These are phyloP conservation scores for Pseudogymnoascus sp. DNA, from an alignment of 2,329 filamentous ascomycete genomes.

Conservation along the genomic window DNA sequence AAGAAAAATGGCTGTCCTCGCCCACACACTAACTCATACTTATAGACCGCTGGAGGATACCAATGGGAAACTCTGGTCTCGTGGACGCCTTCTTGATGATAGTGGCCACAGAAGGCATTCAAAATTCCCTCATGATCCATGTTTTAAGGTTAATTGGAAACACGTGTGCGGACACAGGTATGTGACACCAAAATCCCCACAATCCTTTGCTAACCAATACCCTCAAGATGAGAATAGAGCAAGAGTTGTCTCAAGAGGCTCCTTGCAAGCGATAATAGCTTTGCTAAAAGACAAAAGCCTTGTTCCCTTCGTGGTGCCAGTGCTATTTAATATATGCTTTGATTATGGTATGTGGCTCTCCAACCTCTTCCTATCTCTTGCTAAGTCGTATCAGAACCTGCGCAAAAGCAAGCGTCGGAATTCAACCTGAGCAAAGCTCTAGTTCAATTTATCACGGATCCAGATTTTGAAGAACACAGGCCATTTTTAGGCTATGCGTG, in stretches of 20 bases:
- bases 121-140: conserved; percentile 45
- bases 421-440: conserved; percentile 45
- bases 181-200: conserved; percentile 15
- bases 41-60: conserved; percentile 49
- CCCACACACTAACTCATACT: conserved; percentile 18
- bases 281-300: conserved; percentile 42
- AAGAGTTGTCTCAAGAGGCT: conserved; percentile 45
- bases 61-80: conserved; percentile 52
- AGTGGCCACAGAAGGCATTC: conserved; percentile 36
- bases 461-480: conserved; percentile 37
- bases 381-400: conserved; percentile 36
- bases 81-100: conserved; percentile 50
- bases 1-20: not conserved
- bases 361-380: conserved; percentile 18
- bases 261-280: conserved; percentile 42
- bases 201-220: conserved; percentile 13
- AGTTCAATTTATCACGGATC: conserved; percentile 43
- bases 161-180: conserved; percentile 55
- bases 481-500: conserved; percentile 47
- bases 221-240: conserved; percentile 51
- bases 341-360: conserved; percentile 50
- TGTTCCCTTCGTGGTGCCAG: conserved; percentile 51
- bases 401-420: conserved; percentile 50
- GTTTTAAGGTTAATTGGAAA: conserved; percentile 55
- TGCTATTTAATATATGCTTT: conserved; percentile 56